These are phyloP conservation scores for Ustilago loliicola DNA, from an alignment of 1,284 basidiomycete species.

Conservation along the genomic window DNA sequence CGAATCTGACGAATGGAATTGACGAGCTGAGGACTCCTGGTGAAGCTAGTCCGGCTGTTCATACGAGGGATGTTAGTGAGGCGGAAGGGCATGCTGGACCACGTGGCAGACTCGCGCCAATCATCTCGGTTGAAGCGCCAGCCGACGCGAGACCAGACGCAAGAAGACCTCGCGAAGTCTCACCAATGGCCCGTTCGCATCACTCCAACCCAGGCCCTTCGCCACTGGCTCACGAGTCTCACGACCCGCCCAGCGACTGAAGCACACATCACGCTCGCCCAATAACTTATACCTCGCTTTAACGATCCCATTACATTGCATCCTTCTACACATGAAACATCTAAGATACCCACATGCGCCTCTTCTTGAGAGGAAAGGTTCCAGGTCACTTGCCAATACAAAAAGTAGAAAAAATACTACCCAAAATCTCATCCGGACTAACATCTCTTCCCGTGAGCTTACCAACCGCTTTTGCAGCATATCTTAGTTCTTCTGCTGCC, in stretches of 20 bases:
- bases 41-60: conserved; percentile 9
- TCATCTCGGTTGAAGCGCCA: background rate
- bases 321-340: background rate
- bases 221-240: conserved; percentile 19
- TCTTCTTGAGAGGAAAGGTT: background rate
- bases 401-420: conserved; percentile 80
- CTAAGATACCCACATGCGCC: background rate
- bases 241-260: background rate
- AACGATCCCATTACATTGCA: background rate
- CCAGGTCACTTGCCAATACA: conserved; percentile 56
- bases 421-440: conserved; percentile 82
- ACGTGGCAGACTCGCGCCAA: conserved; percentile 1
- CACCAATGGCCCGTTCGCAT: conserved; percentile 15
- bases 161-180: conserved; percentile 4
- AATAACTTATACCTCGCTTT: background rate
- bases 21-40: conserved; percentile 24
- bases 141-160: background rate
- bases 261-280: background rate
- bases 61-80: background rate
- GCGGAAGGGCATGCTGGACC: background rate
- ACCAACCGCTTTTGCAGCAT: conserved; percentile 84
- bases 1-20: conserved; percentile 2
- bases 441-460: conserved; percentile 79
- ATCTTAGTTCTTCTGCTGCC: conserved; percentile 85
- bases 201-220: conserved; percentile 8